phyloP scores from a whole-genome alignment of 192 early-diverging fungal species.

The Chytriomyces hyalinus region DNA sequence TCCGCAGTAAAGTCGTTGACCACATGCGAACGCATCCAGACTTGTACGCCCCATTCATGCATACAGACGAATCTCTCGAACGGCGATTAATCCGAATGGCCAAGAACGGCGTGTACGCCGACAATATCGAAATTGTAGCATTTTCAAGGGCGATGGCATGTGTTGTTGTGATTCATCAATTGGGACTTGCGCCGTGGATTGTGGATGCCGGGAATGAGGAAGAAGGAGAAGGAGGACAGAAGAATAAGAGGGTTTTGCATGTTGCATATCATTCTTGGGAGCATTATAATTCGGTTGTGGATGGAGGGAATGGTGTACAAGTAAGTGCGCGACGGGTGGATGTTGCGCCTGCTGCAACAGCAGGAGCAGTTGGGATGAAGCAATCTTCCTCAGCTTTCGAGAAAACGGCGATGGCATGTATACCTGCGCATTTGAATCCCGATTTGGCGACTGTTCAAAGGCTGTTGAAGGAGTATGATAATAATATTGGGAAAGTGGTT shows the following conservation, averaged over 20 bases:
- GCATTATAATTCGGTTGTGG: slow-evolving; percentile 37
- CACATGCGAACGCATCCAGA: slow-evolving; percentile 36
- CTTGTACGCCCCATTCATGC: slow-evolving; percentile 40
- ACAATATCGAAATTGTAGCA: slow-evolving; percentile 52
- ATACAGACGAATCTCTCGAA: slow-evolving; percentile 34
- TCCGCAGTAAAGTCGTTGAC: slow-evolving; percentile 9
- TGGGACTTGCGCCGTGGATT: slow-evolving; percentile 41
- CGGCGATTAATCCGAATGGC: slow-evolving; percentile 40
- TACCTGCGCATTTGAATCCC: slow-evolving; percentile 15
- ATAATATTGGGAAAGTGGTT: slow-evolving; percentile 18
- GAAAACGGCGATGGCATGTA: neutral
- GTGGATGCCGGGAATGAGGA: slow-evolving; percentile 29
- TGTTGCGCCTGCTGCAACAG: neutral
- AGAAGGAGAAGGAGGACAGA: neutral
- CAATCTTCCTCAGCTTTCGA: neutral
- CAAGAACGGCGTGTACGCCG: slow-evolving; percentile 40
- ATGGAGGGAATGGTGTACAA: neutral
- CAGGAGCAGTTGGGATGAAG: neutral
- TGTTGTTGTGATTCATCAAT: slow-evolving; percentile 48
- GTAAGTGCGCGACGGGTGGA: neutral
- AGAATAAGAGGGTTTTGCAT: slow-evolving; percentile 15
- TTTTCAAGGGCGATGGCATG: slow-evolving; percentile 32
- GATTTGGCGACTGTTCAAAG: neutral
- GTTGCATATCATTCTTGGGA: slow-evolving; percentile 46
- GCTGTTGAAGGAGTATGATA: slow-evolving; percentile 11